Evolutionary conservation across 148 eudicot species (phyloP).

Genomic region (Camellia japonica): DNA sequence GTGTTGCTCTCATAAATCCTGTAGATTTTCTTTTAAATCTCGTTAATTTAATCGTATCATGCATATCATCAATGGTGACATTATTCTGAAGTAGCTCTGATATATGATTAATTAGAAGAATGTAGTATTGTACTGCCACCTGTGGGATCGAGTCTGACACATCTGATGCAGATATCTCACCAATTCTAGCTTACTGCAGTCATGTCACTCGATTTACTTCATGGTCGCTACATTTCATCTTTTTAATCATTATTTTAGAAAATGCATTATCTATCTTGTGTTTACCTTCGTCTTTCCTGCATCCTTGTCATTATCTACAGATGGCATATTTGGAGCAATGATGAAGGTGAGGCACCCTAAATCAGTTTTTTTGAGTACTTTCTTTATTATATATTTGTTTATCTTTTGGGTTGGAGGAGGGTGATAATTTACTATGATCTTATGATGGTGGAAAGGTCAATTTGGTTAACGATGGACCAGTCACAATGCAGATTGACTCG

Average conservation of each 20-base stretch:
- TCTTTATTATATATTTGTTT: neutral
- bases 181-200: too few relatives aligned
- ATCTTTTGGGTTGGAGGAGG: neutral
- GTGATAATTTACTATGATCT: slow-evolving; percentile 3
- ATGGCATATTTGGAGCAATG: slow-evolving; percentile 98
- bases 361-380: neutral
- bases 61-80: too few relatives aligned
- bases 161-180: too few relatives aligned
- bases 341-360: slow-evolving; percentile 64
- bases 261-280: neutral
- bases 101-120: too few relatives aligned
- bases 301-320: slow-evolving; percentile 35
- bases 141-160: too few relatives aligned
- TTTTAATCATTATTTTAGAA: neutral
- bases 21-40: too few relatives aligned
- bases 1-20: too few relatives aligned
- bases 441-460: slow-evolving; percentile 52
- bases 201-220: neutral
- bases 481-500: slow-evolving; percentile 92
- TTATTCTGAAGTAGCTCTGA: too few relatives aligned
- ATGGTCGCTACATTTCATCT: neutral
- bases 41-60: too few relatives aligned
- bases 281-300: neutral
- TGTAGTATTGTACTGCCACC: too few relatives aligned
- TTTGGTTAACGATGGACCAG: slow-evolving; percentile 94